Evolutionary conservation across 345 rosid species (phyloP).

Genomic region (Draba incana): DNA sequence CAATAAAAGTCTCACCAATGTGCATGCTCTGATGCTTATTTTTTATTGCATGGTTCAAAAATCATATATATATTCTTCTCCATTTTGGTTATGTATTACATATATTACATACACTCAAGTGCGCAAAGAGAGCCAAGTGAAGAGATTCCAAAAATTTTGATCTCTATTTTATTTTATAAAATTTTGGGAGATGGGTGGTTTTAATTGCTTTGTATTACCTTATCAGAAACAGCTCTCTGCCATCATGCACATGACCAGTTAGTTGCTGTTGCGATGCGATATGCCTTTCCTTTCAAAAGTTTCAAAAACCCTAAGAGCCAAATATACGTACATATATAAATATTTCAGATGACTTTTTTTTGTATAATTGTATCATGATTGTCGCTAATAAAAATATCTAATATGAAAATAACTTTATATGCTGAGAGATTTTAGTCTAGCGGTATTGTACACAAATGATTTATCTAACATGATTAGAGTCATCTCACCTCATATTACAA

Average conservation of each 20-base stretch:
- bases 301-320: background rate
- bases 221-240: conserved; percentile 15
- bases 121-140: conserved; percentile 17
- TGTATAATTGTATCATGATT: background rate
- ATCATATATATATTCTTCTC: background rate
- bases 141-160: conserved; percentile 4
- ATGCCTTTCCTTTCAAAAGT: background rate
- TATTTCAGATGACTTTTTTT: background rate
- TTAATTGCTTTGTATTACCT: conserved; percentile 14
- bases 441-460: no score
- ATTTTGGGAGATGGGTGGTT: conserved; percentile 6
- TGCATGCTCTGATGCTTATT: no score
- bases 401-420: no score
- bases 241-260: conserved; percentile 29
- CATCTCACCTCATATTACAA: no score
- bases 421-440: no score
- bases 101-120: background rate
- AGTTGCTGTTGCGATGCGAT: conserved; percentile 10
- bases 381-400: background rate
- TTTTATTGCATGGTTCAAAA: conserved; percentile 2
- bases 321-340: background rate
- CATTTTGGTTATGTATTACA: background rate
- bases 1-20: no score
- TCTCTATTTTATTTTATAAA: conserved; percentile 7
- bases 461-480: no score